Evolutionary conservation across 2,329 filamentous ascomycete genomes (phyloP).

Genomic region (Beauveria bassiana): DNA sequence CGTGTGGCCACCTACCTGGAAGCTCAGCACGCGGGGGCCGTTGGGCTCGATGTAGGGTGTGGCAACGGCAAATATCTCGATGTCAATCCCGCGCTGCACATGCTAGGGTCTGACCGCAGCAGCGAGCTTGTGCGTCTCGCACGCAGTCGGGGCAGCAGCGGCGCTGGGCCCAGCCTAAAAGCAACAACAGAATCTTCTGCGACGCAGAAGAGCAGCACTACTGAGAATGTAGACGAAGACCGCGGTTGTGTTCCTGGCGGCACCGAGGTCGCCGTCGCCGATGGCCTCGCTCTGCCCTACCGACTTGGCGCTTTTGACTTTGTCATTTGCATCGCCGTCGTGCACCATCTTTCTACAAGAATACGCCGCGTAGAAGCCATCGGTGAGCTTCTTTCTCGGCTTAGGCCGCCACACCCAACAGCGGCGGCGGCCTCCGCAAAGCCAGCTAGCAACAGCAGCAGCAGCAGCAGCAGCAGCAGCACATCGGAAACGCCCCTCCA

Average conservation of each 20-base stretch:
- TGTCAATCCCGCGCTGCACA: constrained; percentile 69
- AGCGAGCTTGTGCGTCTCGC: constrained; percentile 47
- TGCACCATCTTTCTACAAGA: constrained; percentile 84
- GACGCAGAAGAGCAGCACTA: background rate
- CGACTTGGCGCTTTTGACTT: constrained; percentile 59
- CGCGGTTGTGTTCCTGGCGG: constrained; percentile 24
- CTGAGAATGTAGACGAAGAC: background rate
- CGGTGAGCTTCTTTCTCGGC: constrained; percentile 48
- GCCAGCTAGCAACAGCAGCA: background rate
- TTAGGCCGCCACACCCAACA: background rate
- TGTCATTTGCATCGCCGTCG: constrained; percentile 85
- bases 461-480: background rate
- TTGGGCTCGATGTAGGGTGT: constrained; percentile 89
- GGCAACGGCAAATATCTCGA: constrained; percentile 93
- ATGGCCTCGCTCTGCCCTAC: constrained; percentile 78
- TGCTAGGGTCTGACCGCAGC: constrained; percentile 80
- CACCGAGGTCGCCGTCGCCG: constrained; percentile 68
- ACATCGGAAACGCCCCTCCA: background rate
- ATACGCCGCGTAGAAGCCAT: constrained; percentile 67
- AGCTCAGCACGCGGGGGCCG: constrained; percentile 55
- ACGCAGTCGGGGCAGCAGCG: constrained; percentile 19
- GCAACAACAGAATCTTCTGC: background rate
- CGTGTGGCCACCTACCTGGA: constrained; percentile 74
- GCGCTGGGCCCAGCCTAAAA: background rate
- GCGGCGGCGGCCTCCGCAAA: constrained; percentile 43